Evolutionary conservation across 208 protist genomes (phyloP).

Genomic region (Trypanosoma conorhini): DNA sequence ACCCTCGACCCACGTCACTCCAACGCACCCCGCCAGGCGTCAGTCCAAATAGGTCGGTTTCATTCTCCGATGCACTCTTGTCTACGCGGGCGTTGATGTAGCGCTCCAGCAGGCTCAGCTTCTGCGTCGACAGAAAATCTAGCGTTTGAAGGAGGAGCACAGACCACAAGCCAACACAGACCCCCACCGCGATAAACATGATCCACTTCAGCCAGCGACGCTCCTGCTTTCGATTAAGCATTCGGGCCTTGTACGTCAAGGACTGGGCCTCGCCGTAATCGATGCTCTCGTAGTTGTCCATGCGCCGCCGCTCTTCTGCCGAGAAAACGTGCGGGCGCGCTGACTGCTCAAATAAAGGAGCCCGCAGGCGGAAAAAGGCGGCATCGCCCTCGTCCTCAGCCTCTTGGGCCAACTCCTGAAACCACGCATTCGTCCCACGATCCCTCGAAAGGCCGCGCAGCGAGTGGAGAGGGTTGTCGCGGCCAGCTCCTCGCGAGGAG

Average conservation of each 20-base stretch:
- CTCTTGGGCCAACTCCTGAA: slow-evolving; percentile 41
- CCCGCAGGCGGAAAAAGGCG: slow-evolving; percentile 39
- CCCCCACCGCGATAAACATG: slow-evolving; percentile 59
- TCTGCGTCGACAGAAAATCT: slow-evolving; percentile 49
- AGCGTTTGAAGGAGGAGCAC: slow-evolving; percentile 76
- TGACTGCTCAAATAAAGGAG: slow-evolving; percentile 50
- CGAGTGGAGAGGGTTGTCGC: slow-evolving; percentile 8
- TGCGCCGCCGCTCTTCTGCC: slow-evolving; percentile 55
- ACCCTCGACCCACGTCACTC: slow-evolving; percentile 34
- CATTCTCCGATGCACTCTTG: not conserved
- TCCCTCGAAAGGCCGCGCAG: slow-evolving; percentile 7
- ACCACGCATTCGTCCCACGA: slow-evolving; percentile 47
- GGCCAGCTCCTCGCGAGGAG: not conserved
- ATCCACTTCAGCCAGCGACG: slow-evolving; percentile 57
- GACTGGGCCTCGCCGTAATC: slow-evolving; percentile 72
- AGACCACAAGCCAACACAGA: slow-evolving; percentile 60
- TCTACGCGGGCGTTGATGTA: slow-evolving; percentile 25
- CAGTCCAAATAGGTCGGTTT: not conserved
- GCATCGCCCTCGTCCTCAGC: slow-evolving; percentile 52
- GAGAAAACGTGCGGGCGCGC: slow-evolving; percentile 60
- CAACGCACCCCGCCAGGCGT: slow-evolving; percentile 29
- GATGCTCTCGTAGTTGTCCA: slow-evolving; percentile 82
- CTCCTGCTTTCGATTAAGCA: slow-evolving; percentile 25
- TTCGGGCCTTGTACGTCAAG: slow-evolving; percentile 42
- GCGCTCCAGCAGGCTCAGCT: slow-evolving; percentile 38